Conservation (phyloP, 1,284 basidiomycete genomes). For the Cronartium quercuum region DNA sequence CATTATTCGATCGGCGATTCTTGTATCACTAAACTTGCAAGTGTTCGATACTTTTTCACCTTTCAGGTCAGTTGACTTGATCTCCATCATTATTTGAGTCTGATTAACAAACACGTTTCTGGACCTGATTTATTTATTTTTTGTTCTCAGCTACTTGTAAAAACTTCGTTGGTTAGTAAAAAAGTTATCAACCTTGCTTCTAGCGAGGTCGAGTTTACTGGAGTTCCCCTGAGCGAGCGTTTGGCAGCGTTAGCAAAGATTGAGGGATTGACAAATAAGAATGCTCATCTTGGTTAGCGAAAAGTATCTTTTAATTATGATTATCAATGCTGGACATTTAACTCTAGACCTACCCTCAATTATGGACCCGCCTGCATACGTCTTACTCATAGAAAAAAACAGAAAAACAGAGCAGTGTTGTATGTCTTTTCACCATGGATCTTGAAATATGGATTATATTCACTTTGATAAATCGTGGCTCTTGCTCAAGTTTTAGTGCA, state of each 20-base stretch:
- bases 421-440: too few species aligned
- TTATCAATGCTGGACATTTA: too few species aligned
- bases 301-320: too few species aligned
- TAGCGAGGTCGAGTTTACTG: background rate
- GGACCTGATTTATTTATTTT: background rate
- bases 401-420: too few species aligned
- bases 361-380: too few species aligned
- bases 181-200: background rate
- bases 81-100: background rate
- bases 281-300: too few species aligned
- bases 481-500: too few species aligned
- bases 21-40: conserved; percentile 16
- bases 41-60: conserved; percentile 4
- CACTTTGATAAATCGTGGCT: too few species aligned
- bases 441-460: too few species aligned
- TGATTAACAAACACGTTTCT: background rate
- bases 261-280: background rate
- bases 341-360: too few species aligned
- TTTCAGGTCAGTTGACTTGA: conserved; percentile 5
- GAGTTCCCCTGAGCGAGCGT: background rate
- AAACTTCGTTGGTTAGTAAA: background rate
- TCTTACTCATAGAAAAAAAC: too few species aligned
- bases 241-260: background rate
- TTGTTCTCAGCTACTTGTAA: background rate
- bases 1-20: conserved; percentile 34